phyloP scores from a whole-genome alignment of 345 rosid genomes.

The Arabis alpina region DNA sequence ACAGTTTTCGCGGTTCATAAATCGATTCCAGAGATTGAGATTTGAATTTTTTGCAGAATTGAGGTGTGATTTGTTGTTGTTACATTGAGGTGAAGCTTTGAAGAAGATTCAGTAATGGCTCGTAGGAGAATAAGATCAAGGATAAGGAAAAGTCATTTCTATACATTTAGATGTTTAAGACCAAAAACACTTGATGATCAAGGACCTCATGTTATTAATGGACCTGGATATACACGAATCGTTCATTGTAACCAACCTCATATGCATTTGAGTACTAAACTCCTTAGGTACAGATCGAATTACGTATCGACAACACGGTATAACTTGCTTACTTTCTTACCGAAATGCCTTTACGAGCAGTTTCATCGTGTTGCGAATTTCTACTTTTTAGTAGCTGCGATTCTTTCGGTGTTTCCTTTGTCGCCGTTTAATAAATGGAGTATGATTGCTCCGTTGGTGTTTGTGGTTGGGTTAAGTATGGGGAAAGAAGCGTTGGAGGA shows the following conservation, averaged over 20 bases:
- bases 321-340: slow-evolving; percentile 61
- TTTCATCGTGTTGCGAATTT: slow-evolving; percentile 80
- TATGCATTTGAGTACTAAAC: slow-evolving; percentile 47
- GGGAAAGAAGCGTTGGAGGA: slow-evolving; percentile 78
- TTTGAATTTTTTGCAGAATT: neutral
- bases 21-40: neutral
- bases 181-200: slow-evolving; percentile 42
- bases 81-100: no score
- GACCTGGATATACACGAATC: slow-evolving; percentile 38
- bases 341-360: slow-evolving; percentile 75
- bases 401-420: slow-evolving; percentile 48
- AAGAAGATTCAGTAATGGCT: slow-evolving; percentile 50
- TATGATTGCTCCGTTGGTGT: slow-evolving; percentile 62
- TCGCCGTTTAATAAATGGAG: slow-evolving; percentile 57
- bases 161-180: slow-evolving; percentile 58
- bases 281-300: slow-evolving; percentile 53
- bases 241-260: slow-evolving; percentile 61
- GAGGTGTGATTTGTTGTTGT: no score
- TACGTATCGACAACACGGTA: slow-evolving; percentile 71
- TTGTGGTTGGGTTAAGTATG: slow-evolving; percentile 76
- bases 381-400: slow-evolving; percentile 66
- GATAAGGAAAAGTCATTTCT: slow-evolving; percentile 72
- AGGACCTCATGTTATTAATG: slow-evolving; percentile 36
- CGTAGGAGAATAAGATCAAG: slow-evolving; percentile 75
- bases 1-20: neutral